Percentiles rank a stretch among this genome's conserved stretches.
Evolutionary conservation across 106 monocot species (phyloP).

Genomic region (Triglochin maritima): DNA sequence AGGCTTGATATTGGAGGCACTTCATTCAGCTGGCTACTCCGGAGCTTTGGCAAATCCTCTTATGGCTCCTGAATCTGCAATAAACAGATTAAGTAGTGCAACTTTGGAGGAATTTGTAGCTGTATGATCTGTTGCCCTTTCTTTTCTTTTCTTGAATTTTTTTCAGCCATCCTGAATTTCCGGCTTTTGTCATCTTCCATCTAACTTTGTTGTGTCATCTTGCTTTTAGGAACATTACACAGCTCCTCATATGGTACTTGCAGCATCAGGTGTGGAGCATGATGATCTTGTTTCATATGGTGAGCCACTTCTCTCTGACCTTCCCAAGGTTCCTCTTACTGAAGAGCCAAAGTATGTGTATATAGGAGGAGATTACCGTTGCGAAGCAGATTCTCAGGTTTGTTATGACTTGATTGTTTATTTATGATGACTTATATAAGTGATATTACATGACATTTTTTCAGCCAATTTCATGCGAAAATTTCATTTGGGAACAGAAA

Average conservation of each 20-base stretch:
- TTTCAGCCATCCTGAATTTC: too few species aligned
- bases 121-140: slow-evolving; percentile 27
- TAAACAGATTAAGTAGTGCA: slow-evolving; percentile 31
- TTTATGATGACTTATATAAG: not conserved
- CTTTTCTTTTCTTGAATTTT: not conserved
- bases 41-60: slow-evolving; percentile 71
- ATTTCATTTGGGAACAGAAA: slow-evolving; percentile 21
- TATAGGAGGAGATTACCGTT: slow-evolving; percentile 60
- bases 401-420: not conserved
- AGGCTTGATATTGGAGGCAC: slow-evolving; percentile 55
- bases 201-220: not conserved
- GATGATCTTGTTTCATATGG: slow-evolving; percentile 57
- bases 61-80: slow-evolving; percentile 55
- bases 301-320: slow-evolving; percentile 57
- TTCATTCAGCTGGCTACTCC: slow-evolving; percentile 67
- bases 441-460: not conserved
- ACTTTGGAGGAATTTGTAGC: slow-evolving; percentile 54
- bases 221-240: slow-evolving; percentile 55
- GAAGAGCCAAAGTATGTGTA: slow-evolving; percentile 62
- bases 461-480: not conserved
- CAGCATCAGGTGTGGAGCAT: slow-evolving; percentile 76
- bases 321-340: slow-evolving; percentile 33
- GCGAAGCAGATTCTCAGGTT: slow-evolving; percentile 58
- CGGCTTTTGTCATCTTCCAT: not conserved
- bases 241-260: slow-evolving; percentile 58